phyloP scores from a whole-genome alignment of 2,329 filamentous ascomycete genomes.

The Paecilomyces variotii region DNA sequence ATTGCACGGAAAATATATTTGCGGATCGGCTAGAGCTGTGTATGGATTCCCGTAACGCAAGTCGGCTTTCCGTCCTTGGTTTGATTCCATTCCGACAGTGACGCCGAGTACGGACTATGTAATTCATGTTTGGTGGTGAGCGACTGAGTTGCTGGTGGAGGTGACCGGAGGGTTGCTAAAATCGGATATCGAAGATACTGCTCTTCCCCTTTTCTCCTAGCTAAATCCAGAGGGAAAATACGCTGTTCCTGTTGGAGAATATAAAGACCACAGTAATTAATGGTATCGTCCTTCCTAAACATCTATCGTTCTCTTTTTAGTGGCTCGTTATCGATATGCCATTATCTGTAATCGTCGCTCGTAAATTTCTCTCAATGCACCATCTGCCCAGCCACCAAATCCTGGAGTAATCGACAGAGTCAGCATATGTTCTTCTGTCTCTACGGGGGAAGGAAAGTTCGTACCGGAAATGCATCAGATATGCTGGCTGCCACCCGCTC shows the following conservation, averaged over 20 bases:
- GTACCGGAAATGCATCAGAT: slow-evolving; percentile 69
- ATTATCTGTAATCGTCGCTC: neutral
- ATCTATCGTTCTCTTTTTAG: neutral
- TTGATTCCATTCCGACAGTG: neutral
- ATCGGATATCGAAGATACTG: no score
- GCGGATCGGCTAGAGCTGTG: no score
- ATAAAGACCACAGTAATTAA: no score
- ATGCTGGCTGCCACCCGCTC: slow-evolving; percentile 77
- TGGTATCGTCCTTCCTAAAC: neutral
- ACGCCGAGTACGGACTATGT: neutral
- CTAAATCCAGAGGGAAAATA: no score
- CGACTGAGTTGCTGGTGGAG: no score
- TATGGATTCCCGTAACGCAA: neutral
- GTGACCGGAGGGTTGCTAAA: no score
- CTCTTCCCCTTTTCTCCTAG: no score
- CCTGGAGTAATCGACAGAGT: neutral
- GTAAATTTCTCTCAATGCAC: neutral
- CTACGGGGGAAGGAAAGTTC: slow-evolving; percentile 15
- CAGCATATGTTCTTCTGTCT: neutral
- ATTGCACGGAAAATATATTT: no score
- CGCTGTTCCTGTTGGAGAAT: no score
- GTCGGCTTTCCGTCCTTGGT: neutral
- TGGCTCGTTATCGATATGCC: neutral
- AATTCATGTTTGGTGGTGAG: no score
- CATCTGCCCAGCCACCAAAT: neutral